Percentiles rank a stretch among this genome's conserved stretches.
Conservation (phyloP, 2,329 filamentous ascomycete genomes). For the Epichloe festucae region DNA sequence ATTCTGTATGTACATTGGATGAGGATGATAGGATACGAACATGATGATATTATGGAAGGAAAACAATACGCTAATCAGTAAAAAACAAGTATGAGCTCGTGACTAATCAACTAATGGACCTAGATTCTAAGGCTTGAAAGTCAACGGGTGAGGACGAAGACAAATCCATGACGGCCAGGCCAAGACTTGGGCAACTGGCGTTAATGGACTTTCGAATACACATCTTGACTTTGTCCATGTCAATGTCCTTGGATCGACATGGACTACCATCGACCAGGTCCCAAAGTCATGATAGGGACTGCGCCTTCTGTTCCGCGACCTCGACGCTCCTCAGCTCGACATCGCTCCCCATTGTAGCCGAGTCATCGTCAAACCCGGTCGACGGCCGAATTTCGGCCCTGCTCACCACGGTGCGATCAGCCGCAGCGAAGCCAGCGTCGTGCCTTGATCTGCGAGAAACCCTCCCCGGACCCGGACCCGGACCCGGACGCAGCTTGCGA, state of each 20-base stretch:
- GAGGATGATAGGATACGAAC: constrained; percentile 1
- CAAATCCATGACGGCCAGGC: no score
- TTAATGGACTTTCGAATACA: no score
- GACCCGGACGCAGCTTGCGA: background rate
- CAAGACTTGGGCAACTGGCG: no score
- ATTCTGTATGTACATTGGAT: background rate
- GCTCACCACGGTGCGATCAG: constrained; percentile 2
- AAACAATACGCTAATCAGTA: no score
- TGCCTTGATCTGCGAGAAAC: background rate
- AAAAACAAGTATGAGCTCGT: no score
- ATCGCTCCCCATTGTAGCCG: constrained; percentile 17
- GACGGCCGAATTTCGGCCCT: constrained; percentile 4
- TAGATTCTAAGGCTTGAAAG: no score
- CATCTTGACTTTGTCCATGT: no score
- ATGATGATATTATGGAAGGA: background rate
- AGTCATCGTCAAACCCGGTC: constrained; percentile 19
- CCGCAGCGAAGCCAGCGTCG: constrained; percentile 1
- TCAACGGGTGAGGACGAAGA: no score
- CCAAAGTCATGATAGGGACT: constrained; percentile 1
- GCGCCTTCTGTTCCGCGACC: background rate
- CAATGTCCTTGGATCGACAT: no score
- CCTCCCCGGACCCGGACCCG: background rate
- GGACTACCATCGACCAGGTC: no score
- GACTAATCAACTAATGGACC: no score
- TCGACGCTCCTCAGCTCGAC: constrained; percentile 20